Evolutionary conservation across 257 asterid genomes (phyloP).

Genomic region (Solanum tacnaense): DNA sequence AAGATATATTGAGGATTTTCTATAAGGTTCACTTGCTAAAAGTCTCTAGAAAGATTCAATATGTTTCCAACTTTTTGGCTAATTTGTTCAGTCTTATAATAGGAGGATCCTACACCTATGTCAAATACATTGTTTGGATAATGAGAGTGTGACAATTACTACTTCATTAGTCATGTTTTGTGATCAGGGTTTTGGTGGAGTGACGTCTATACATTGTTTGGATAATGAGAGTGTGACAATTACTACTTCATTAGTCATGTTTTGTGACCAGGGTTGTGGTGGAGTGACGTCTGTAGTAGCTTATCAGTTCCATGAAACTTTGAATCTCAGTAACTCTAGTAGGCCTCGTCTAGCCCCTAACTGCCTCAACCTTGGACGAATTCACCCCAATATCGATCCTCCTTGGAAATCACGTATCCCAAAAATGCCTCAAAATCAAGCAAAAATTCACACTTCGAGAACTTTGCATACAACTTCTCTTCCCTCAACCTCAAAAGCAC

Average conservation of each 20-base stretch:
- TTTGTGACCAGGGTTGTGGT: no score
- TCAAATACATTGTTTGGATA: background rate
- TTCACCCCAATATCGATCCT: no score
- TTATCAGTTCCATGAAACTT: no score
- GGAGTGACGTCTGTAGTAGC: no score
- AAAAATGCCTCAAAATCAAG: background rate
- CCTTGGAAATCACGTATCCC: background rate
- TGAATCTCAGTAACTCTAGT: background rate
- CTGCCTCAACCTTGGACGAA: background rate
- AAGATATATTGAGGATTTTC: background rate
- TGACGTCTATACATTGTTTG: background rate
- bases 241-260: background rate
- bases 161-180: background rate
- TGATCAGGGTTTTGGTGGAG: accelerated
- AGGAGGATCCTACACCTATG: background rate
- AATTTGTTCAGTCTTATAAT: background rate
- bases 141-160: background rate
- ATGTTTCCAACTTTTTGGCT: background rate
- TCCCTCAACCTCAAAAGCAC: background rate
- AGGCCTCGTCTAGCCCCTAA: background rate
- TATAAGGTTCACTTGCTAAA: background rate
- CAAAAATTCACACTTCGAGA: background rate
- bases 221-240: background rate
- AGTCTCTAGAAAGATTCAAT: background rate
- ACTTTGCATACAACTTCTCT: background rate